These are phyloP conservation scores for Asterophora lycoperdoides DNA, from an alignment of 768 basidiomycete species.

Conservation along the genomic window DNA sequence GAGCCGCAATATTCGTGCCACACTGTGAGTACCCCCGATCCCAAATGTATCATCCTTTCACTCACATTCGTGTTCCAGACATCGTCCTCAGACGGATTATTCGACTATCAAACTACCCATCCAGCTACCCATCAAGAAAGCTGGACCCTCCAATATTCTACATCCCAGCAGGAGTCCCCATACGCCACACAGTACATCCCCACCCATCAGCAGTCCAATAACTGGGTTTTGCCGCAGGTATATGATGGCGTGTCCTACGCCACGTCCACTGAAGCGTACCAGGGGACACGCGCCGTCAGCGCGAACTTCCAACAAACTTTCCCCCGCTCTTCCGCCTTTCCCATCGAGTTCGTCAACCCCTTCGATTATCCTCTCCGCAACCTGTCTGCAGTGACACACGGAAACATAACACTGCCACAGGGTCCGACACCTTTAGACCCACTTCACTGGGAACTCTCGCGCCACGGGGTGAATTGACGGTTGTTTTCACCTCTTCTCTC, in stretches of 20 bases:
- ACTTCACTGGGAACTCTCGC: conserved; percentile 12
- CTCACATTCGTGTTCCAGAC: too few species aligned
- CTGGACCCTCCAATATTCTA: conserved; percentile 5
- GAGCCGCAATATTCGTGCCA: conserved; percentile 2
- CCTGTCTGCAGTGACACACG: not conserved
- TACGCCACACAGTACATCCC: conserved; percentile 6
- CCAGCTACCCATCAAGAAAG: not conserved
- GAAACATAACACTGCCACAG: not conserved
- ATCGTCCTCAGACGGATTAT: too few species aligned
- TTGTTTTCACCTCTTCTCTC: not conserved
- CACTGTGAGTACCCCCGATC: not conserved
- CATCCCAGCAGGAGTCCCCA: not conserved
- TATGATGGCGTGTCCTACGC: conserved; percentile 1
- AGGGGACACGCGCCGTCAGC: not conserved
- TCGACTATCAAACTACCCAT: not conserved
- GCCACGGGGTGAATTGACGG: not conserved
- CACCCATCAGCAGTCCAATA: not conserved
- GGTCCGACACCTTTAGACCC: conserved; percentile 7
- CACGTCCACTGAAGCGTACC: not conserved
- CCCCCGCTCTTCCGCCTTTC: conserved; percentile 6
- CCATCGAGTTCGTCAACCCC: conserved; percentile 4
- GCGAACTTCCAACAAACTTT: not conserved
- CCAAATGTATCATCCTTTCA: too few species aligned
- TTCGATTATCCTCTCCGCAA: conserved; percentile 4
- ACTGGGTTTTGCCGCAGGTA: not conserved